A percentile compares a stretch with the other conserved stretches of the same genome.
These are phyloP conservation scores for Microsporum ferrugineum DNA, from an alignment of 2,329 filamentous ascomycete species.

Conservation along the genomic window DNA sequence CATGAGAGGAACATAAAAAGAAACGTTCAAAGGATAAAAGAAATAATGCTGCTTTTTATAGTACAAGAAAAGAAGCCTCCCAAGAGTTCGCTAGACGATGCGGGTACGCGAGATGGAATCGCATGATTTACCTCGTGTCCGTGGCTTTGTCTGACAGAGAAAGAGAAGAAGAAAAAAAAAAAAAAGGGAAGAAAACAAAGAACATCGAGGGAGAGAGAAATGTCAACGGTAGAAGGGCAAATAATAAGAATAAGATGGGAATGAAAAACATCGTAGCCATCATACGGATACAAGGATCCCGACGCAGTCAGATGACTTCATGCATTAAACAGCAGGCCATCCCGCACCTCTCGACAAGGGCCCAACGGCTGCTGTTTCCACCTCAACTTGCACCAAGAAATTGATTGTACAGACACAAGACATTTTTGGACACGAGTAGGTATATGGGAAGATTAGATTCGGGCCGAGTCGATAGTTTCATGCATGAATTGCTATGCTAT, in stretches of 20 bases:
- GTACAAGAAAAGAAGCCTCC: neutral
- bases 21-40: neutral
- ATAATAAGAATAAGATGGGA: too few species aligned
- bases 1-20: neutral
- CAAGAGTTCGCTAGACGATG: neutral
- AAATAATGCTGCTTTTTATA: neutral
- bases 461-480: slow-evolving; percentile 5
- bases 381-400: neutral
- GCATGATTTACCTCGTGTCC: neutral
- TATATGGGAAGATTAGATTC: neutral
- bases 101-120: neutral
- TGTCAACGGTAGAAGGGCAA: too few species aligned
- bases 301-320: slow-evolving; percentile 4
- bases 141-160: neutral
- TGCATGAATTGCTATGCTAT: slow-evolving; percentile 4
- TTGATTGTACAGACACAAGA: neutral
- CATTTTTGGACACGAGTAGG: neutral
- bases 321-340: neutral
- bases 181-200: neutral
- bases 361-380: neutral
- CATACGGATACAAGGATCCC: neutral
- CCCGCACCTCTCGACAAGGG: neutral
- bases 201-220: neutral
- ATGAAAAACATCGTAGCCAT: neutral
- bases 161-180: neutral